Evolutionary conservation across 2,329 filamentous ascomycete genomes (phyloP).

Genomic region (Fusarium oxysporum): DNA sequence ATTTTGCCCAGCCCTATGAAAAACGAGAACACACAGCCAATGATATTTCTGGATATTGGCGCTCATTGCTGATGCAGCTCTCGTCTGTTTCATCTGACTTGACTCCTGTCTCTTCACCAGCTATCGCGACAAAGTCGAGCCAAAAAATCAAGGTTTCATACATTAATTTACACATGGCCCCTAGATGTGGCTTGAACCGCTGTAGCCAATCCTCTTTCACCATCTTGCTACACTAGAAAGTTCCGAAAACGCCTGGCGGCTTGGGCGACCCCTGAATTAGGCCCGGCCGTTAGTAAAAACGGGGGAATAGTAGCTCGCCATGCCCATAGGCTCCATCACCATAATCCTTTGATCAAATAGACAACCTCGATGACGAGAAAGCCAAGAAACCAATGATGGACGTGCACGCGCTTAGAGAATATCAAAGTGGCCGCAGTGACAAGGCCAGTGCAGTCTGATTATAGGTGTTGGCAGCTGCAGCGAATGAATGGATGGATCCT

Average conservation of each 20-base stretch:
- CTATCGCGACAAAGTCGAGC: neutral
- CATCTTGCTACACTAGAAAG: slow-evolving; percentile 27
- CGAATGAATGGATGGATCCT: neutral
- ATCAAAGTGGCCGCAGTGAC: slow-evolving; percentile 1
- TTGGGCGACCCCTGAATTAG: slow-evolving; percentile 29
- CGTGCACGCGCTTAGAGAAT: slow-evolving; percentile 16
- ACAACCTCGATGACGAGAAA: neutral
- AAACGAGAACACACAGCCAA: neutral
- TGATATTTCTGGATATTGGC: neutral
- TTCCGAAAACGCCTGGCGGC: slow-evolving; percentile 23
- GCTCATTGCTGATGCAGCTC: neutral
- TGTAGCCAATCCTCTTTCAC: slow-evolving; percentile 41
- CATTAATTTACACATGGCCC: slow-evolving; percentile 1
- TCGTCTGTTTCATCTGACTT: slow-evolving; percentile 22
- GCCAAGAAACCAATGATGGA: slow-evolving; percentile 13
- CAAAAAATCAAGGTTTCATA: neutral
- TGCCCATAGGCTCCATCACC: slow-evolving; percentile 18
- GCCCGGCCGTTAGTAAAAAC: neutral
- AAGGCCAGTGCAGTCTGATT: neutral
- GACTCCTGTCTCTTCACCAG: neutral
- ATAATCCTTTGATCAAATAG: slow-evolving; percentile 28
- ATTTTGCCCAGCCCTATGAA: neutral
- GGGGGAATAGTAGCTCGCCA: slow-evolving; percentile 3
- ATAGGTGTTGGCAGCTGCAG: slow-evolving; percentile 1
- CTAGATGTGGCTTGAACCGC: slow-evolving; percentile 19